A percentile compares a stretch with the other conserved stretches of the same genome.
These are phyloP conservation scores for Colletotrichum costaricense DNA, from an alignment of 2,329 filamentous ascomycete species.

Conservation along the genomic window DNA sequence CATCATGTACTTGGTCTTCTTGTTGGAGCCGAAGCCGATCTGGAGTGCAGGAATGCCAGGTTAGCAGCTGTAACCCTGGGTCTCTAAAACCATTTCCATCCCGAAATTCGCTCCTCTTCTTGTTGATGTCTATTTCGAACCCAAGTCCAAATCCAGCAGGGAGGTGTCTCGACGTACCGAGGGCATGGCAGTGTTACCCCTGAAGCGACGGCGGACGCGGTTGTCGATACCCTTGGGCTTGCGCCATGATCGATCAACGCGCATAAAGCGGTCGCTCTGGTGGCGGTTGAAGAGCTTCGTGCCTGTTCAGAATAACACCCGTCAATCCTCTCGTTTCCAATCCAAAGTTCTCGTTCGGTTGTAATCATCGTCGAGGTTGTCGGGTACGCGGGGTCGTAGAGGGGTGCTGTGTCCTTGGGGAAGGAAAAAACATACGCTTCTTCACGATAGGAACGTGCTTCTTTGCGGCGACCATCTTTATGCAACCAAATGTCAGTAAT, in stretches of 20 bases:
- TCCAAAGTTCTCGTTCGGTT: conserved; percentile 22
- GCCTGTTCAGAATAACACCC: conserved; percentile 65
- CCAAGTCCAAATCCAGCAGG: neutral
- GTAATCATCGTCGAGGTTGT: conserved; percentile 2
- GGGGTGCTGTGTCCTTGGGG: conserved; percentile 15
- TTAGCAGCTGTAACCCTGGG: conserved; percentile 13
- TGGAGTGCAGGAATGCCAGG: conserved; percentile 50
- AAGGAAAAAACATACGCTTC: conserved; percentile 85
- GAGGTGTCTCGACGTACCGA: conserved; percentile 76
- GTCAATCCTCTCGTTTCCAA: conserved; percentile 48
- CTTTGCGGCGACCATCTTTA: conserved; percentile 97
- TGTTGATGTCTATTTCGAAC: conserved; percentile 26
- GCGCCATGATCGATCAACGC: conserved; percentile 91
- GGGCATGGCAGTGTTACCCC: conserved; percentile 95
- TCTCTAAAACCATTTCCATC: neutral
- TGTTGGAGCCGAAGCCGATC: conserved; percentile 99
- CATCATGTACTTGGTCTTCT: conserved; percentile 99
- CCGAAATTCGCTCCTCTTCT: conserved; percentile 24
- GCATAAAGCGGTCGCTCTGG: conserved; percentile 97
- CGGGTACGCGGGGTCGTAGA: conserved; percentile 26
- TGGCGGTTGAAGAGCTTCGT: conserved; percentile 96
- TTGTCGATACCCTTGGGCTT: conserved; percentile 99
- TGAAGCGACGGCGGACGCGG: conserved; percentile 96
- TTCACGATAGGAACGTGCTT: conserved; percentile 99
- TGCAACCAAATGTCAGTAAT: conserved; percentile 46